A percentile compares a stretch with the other conserved stretches of the same genome.
Evolutionary conservation across 257 asterid species (phyloP).

Genomic region (Solanum microdontum): DNA sequence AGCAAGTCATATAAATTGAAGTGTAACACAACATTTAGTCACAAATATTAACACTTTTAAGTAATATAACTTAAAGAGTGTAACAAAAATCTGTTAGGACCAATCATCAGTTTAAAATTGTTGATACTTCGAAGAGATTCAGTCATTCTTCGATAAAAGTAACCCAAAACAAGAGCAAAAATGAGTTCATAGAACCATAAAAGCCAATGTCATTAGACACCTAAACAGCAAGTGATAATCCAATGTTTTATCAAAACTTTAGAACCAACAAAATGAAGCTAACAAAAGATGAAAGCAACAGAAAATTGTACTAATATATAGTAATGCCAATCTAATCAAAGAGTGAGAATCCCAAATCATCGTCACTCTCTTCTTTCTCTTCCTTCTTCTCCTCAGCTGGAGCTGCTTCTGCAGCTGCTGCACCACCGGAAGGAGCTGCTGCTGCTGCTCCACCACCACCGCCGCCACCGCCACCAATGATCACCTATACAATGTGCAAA

Average conservation of each 20-base stretch:
- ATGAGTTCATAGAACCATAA: neutral
- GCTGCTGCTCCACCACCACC: constrained; percentile 48
- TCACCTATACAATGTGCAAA: constrained; percentile 33
- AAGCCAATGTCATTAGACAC: neutral
- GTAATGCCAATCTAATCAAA: constrained; percentile 23
- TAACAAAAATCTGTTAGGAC: too few species aligned
- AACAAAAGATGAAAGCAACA: constrained; percentile 1
- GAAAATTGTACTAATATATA: neutral
- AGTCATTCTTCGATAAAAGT: neutral
- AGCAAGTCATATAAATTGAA: too few species aligned
- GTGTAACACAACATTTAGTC: too few species aligned
- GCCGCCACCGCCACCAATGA: constrained; percentile 57
- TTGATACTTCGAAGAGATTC: neutral
- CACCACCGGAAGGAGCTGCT: constrained; percentile 54
- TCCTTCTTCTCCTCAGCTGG: constrained; percentile 57
- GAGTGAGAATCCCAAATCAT: constrained; percentile 55
- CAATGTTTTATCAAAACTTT: constrained; percentile 6
- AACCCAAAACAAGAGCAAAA: neutral
- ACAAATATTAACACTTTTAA: too few species aligned
- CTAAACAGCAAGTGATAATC: neutral
- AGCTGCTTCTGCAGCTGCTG: constrained; percentile 48
- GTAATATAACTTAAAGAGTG: too few species aligned
- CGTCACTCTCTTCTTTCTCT: constrained; percentile 70
- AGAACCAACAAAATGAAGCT: constrained; percentile 3
- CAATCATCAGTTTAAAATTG: neutral